Base-by-base conservation (phyloP, 2,329 filamentous ascomycete species). In the Decorospora gaudefroyi region DNA sequence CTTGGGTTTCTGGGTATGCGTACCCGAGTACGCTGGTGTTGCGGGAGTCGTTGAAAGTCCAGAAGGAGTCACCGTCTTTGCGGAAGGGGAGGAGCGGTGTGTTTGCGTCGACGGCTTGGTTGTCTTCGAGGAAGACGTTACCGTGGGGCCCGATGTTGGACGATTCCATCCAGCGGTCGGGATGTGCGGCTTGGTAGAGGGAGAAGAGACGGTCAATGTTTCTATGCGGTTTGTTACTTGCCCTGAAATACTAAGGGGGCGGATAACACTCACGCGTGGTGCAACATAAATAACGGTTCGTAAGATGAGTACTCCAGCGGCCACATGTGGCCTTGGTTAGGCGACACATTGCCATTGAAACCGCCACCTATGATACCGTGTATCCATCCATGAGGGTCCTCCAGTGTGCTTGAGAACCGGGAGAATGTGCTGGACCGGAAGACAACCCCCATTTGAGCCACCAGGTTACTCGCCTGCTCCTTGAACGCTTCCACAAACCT, bases 131-230 rank as follows among this genome's bases (percentile, higher is more conserved):
- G 15, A 60, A 64, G 1, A 66, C 61, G n/a, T 61, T 70, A 4
- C 57, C 55, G 6, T 28, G 42, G 2, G 33, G 43, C n/a, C 41
- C 45, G 9, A 72, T 65, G 7, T 37, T 48, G 3, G 48, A 47
- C 0, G 84, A 77, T 16, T 76, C 70, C 8, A 90, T 78, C 71
- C 82, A 90, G 6, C 77, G 77, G n/a, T 80, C 72, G 0, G 87
- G 86, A 49, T 92, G 79, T 4, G 90, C 69, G 1, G 78, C 75
- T 71, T 91, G 87, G 84, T 87, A 93, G 53, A 95, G 77, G 25
- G 87, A 82, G 68, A 90, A 88, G 4, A 67, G 41, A 10, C 68
- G 64, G 39, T 71, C 68, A 23, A 69, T 60, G 27, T 70, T 69
- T 51, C 66, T 51, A 23, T 2, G 6, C 0, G n/a, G 4, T 11